Base-by-base conservation (phyloP, 306 rosid genomes). In the Vicia sativa region DNA sequence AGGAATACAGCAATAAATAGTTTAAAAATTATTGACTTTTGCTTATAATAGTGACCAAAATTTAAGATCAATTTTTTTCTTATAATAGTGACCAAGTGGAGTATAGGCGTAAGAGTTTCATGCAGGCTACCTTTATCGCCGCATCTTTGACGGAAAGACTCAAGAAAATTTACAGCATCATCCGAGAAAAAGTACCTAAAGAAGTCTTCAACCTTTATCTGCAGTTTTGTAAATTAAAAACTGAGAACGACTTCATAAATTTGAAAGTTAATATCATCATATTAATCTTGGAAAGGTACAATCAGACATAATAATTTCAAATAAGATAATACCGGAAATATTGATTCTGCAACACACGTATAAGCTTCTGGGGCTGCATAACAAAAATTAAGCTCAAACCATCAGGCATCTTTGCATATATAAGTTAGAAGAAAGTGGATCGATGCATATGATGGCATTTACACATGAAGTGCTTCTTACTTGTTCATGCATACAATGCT, bases 171-270 rank as follows among this genome's bases (percentile, higher is more conserved):
- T 79, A 73, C 76, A 52, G 87, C 87, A 44, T 78, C 83, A 21
- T 93, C 96, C 42, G 95, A 87, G 79, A 87, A 88, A 69, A 86
- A 90, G 65, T 82, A 82, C 77, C 58, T 81, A 79, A 90, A 90
- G 80, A 93, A 90, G 68, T 85, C 97, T 70, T 87, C 97, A 37
- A 85, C 95, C 82, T 70, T 87, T 79, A 90, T 83, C 99, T 90
- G 96, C 87, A 86, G 70, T 52, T 77, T 77, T 76, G 77, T 50
- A 74, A 74, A 76, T 54, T 58, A n/a, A 45, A n/a, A 70, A 78
- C 58, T 52, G 58, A 67, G 70, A 31, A 63, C 38, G 58, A 35
- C 52, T 23, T 56, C 41, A 23, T 18, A 29, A 64, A 50, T 29
- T 74, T 58, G 49, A 65, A 54, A 54, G 28, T 25, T 13, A 26